Evolutionary conservation across 2,329 filamentous ascomycete species (phyloP), one percentile per base, ranked within the genome.

Genomic region (Scedosporium apiospermum): DNA sequence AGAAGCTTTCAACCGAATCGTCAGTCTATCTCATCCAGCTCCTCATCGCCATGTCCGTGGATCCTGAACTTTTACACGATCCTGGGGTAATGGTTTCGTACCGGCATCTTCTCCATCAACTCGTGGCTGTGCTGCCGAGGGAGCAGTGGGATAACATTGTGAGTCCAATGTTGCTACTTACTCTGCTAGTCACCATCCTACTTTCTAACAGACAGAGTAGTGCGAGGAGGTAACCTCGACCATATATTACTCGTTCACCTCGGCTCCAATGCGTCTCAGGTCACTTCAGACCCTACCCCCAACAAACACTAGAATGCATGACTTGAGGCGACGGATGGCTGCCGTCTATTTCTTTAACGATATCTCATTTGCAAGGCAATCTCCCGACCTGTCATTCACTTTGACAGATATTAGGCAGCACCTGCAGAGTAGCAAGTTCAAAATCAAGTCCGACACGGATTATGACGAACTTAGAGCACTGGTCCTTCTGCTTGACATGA

Each of bases 401-500:
- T 68, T 85, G 18, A 69, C 71, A n/a, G 69, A 71, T 42, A 69
- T 85, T 38, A 77, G 78, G 61, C 66, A 76, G n/a, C 77, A 78
- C 12, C 75, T 88, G 16, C 68, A 73, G 16, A 69, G 71, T 12
- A 71, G 75, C 2, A 72, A 78, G 12, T 86, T 86, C 67, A 70
- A 73, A 30, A 72, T 85, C 67, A 76, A 21, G 21, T 18, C 62
- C 1, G 49, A 60, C 27, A 89, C 87, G 0, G 77, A 96, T 73
- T 96, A 90, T 73, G 77, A 79, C 16, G 80, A 87, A 62, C 81
- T 97, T 1, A 78, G 81, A 41, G 86, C 89, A 2, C 79, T 86
- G 16, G 78, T 90, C 3, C 75, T 81, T 3, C 81, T 96, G 21
- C 81, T 97, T 4, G 88, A 95, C 69, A 82, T 91, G 46, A 88